A percentile compares a stretch with the other conserved stretches of the same genome.
Conservation (phyloP, 1,284 basidiomycete genomes). For the Jaminaea rosea region DNA sequence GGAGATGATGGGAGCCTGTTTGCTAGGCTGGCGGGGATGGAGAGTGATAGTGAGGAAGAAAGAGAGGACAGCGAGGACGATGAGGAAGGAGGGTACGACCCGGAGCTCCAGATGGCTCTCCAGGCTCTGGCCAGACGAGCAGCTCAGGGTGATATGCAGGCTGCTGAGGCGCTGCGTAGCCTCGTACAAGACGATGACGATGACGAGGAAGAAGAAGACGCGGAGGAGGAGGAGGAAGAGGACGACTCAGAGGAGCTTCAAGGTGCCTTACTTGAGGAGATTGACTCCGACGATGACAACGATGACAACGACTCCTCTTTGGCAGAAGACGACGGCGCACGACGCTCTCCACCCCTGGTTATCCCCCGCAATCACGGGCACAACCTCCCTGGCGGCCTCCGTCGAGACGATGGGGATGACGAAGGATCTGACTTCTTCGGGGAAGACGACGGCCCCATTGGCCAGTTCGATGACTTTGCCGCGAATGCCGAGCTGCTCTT, state of each 20-base stretch:
- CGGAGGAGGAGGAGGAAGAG: constrained; percentile 1
- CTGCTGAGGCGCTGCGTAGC: not conserved
- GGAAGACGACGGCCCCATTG: not conserved
- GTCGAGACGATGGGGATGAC: not conserved
- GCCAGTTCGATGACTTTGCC: too few species aligned
- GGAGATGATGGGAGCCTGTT: too few species aligned
- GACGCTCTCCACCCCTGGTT: not conserved
- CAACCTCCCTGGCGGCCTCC: not conserved
- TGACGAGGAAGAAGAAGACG: constrained; percentile 4
- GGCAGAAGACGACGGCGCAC: not conserved
- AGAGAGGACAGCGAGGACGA: not conserved
- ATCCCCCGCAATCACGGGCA: not conserved
- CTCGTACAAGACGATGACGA: not conserved
- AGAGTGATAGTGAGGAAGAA: not conserved
- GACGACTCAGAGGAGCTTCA: constrained; percentile 2
- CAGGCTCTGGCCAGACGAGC: too few species aligned
- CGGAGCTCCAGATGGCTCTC: not conserved
- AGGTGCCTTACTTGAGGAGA: not conserved
- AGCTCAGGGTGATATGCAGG: too few species aligned
- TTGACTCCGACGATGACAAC: not conserved
- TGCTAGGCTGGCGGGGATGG: not conserved
- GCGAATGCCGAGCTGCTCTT: not conserved
- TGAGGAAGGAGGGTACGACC: not conserved
- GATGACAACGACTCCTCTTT: not conserved
- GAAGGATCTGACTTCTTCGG: not conserved